A percentile compares a stretch with the other conserved stretches of the same genome.
These are phyloP conservation scores for Agaricales sp. DNA, from an alignment of 1,284 basidiomycete genomes.

Conservation along the genomic window DNA sequence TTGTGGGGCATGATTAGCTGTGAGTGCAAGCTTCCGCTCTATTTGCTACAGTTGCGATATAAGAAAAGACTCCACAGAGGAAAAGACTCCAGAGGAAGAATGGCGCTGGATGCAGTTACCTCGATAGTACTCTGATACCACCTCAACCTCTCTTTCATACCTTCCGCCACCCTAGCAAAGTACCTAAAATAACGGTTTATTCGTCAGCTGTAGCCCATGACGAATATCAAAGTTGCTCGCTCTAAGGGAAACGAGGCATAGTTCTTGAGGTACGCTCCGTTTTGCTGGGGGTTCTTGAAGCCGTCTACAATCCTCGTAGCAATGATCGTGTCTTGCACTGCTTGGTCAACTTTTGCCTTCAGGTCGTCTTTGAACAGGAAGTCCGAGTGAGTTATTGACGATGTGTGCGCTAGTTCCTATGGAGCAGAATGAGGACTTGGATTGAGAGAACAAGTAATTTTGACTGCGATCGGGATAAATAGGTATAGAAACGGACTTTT, in stretches of 20 bases:
- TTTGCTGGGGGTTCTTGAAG: conserved; percentile 60
- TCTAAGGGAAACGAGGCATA: conserved; percentile 76
- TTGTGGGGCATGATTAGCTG: conserved; percentile 46
- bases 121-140: conserved; percentile 78
- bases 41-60: conserved; percentile 50
- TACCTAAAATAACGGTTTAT: conserved; percentile 32
- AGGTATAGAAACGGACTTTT: conserved; percentile 34
- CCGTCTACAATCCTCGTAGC: conserved; percentile 67
- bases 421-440: conserved; percentile 2
- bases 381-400: conserved; percentile 59
- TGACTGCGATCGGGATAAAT: conserved; percentile 2
- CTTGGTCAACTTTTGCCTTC: conserved; percentile 62
- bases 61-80: too few relatives aligned
- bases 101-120: conserved; percentile 26
- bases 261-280: conserved; percentile 58
- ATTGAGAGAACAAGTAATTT: conserved; percentile 1
- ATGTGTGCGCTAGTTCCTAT: conserved; percentile 56
- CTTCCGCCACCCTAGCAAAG: conserved; percentile 60
- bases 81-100: too few relatives aligned
- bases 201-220: conserved; percentile 7
- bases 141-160: conserved; percentile 59
- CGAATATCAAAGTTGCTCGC: conserved; percentile 28
- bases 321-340: conserved; percentile 66
- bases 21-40: conserved; percentile 65
- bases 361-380: conserved; percentile 55